phyloP scores from a whole-genome alignment of 495 filamentous ascomycete genomes.

The Hypoxylon perforatum region DNA sequence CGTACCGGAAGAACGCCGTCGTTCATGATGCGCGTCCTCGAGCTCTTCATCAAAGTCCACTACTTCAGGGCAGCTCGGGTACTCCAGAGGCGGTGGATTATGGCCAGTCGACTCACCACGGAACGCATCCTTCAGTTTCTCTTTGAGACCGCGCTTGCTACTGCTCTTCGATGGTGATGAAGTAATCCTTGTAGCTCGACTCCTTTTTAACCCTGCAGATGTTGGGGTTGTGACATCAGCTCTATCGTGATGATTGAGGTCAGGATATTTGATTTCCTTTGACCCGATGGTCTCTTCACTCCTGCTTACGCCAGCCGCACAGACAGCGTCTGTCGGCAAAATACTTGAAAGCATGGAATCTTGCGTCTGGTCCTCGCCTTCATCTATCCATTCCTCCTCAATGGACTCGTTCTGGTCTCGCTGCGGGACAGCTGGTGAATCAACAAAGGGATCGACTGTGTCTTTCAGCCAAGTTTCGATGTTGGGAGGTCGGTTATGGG shows the following conservation, averaged over 20 bases:
- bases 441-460: constrained; percentile 78
- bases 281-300: constrained; percentile 11
- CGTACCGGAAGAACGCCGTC: constrained; percentile 41
- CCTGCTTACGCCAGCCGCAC: constrained; percentile 17
- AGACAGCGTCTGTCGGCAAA: constrained; percentile 17
- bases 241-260: constrained; percentile 37
- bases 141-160: constrained; percentile 56
- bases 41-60: constrained; percentile 49
- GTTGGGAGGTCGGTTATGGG: constrained; percentile 62
- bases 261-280: constrained; percentile 34
- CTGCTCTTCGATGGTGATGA: constrained; percentile 53
- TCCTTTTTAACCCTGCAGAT: constrained; percentile 56
- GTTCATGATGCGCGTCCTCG: constrained; percentile 43
- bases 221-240: constrained; percentile 43
- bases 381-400: constrained; percentile 42
- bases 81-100: constrained; percentile 53
- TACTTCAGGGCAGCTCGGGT: constrained; percentile 53
- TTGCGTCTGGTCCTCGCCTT: constrained; percentile 38
- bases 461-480: constrained; percentile 83
- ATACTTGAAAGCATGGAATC: constrained; percentile 25
- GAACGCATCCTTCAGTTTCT: constrained; percentile 65
- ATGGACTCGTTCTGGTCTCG: constrained; percentile 32
- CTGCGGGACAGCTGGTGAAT: constrained; percentile 57
- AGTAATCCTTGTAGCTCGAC: constrained; percentile 58
- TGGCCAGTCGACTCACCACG: constrained; percentile 63